Conservation (phyloP, 306 rosid species). For the Quillaja saponaria region DNA sequence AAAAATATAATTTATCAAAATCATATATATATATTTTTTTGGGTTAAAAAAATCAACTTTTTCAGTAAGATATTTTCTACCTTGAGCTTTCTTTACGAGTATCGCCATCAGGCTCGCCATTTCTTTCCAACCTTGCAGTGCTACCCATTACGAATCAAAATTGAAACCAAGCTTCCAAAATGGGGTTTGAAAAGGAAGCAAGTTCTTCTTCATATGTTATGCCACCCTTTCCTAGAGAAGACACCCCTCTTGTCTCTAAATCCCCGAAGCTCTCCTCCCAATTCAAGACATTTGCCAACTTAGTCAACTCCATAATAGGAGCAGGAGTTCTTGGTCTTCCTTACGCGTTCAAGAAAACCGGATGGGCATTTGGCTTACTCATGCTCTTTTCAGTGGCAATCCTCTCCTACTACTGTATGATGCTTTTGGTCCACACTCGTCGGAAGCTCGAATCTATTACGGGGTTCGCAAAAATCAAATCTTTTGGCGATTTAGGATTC, state of each 20-base stretch:
- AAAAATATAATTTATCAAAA: no score
- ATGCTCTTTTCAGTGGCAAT: constrained; percentile 54
- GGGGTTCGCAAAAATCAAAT: constrained; percentile 45
- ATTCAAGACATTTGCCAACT: constrained; percentile 63
- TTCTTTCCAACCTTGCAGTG: no score
- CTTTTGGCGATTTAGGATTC: constrained; percentile 73
- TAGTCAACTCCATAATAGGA: constrained; percentile 72
- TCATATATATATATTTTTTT: no score
- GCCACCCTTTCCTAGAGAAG: constrained; percentile 49
- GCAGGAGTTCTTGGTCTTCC: constrained; percentile 77
- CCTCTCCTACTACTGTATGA: constrained; percentile 72
- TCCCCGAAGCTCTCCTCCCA: constrained; percentile 48
- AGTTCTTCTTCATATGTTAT: constrained; percentile 48
- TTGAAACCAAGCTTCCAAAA: no score
- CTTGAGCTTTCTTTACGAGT: no score
- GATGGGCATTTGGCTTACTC: constrained; percentile 56
- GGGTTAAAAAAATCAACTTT: no score
- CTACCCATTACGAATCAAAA: no score
- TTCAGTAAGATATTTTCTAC: no score
- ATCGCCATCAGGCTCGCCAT: no score
- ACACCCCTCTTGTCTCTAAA: constrained; percentile 53
- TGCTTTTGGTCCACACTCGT: constrained; percentile 65
- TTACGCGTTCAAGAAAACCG: constrained; percentile 63
- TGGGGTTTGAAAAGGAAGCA: constrained; percentile 50
- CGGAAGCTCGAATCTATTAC: constrained; percentile 50